Evolutionary conservation across 2,329 filamentous ascomycete genomes (phyloP), one percentile per base, ranked within the genome.

Genomic region (Fusarium heterosporum): DNA sequence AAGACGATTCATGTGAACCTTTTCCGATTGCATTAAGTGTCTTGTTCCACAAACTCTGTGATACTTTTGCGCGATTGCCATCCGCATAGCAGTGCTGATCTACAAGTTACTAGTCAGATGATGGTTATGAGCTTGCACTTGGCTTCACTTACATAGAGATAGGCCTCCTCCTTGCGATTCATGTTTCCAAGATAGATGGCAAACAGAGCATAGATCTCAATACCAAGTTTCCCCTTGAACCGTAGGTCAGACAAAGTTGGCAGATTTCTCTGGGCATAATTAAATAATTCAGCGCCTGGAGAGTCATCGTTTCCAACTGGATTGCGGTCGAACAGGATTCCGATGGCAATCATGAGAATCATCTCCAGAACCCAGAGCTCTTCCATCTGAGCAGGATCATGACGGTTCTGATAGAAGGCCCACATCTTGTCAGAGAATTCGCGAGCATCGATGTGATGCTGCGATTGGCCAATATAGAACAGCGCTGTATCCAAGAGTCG

Each of bases 31-130:
- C 64, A 72, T 72, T 29, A 72, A 32, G 16, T 72, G 70, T 25
- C 68, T 64, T 4, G 70, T 72, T 34, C 70, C 70, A 10, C 70
- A 72, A 16, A 72, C 64, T 39, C 73, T 70, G 25, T 75, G 72
- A 34, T 74, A 75, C 10, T 65, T 74, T 54, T 75, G 73, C 2
- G 73, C 68, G 7, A 75, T 64, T 42, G 73, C 73, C 1, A 75
- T 50, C 4, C 70, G 64, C 55, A 75, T 61, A 4, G 73, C 72
- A 41, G 71, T 75, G 50, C 73, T 75, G 1, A 73, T 74, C 73
- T 74, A 10, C 3, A 16, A 0, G 4, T 2, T 7, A 0, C n/a
- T 3, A 8, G 55, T 66, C 13, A 68, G 46, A 6, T 1, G 13
- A 6, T 25, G 6, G 7, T 16, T 12, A 4, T 26, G 0, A 14